Conservation (phyloP, 2,329 filamentous ascomycete species). For the Emydomyces testavorans region DNA sequence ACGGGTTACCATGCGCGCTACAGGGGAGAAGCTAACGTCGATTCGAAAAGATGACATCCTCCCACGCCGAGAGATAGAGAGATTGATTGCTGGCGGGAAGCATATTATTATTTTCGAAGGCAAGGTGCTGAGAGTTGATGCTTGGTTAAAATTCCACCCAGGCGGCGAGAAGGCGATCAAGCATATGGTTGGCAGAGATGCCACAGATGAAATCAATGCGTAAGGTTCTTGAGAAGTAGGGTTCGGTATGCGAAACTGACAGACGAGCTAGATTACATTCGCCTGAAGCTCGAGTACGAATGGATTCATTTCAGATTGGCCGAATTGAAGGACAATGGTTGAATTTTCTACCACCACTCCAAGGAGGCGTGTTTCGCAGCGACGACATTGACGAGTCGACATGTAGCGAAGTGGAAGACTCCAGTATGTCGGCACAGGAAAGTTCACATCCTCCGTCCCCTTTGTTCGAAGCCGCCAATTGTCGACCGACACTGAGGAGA, state of each 20-base stretch:
- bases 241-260: background rate
- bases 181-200: constrained; percentile 90
- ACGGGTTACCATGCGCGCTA: too few species aligned
- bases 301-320: constrained; percentile 76
- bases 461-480: constrained; percentile 45
- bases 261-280: constrained; percentile 60
- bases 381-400: constrained; percentile 26
- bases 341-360: constrained; percentile 84
- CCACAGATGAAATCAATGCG: constrained; percentile 87
- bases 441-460: constrained; percentile 49
- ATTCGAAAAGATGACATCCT: constrained; percentile 40
- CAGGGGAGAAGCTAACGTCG: background rate
- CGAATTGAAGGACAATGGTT: constrained; percentile 67
- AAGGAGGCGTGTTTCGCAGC: constrained; percentile 66
- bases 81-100: constrained; percentile 68
- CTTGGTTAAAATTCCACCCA: constrained; percentile 81
- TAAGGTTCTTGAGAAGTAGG: constrained; percentile 31
- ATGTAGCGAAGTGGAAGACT: constrained; percentile 22
- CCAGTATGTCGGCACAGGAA: constrained; percentile 39
- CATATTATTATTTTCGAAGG: constrained; percentile 70
- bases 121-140: constrained; percentile 73
- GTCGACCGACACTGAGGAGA: constrained; percentile 27
- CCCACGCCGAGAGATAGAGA: constrained; percentile 59
- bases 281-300: constrained; percentile 57
- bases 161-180: constrained; percentile 82